phyloP scores from a whole-genome alignment of 345 rosid genomes.

The Eucalyptus sp. region DNA sequence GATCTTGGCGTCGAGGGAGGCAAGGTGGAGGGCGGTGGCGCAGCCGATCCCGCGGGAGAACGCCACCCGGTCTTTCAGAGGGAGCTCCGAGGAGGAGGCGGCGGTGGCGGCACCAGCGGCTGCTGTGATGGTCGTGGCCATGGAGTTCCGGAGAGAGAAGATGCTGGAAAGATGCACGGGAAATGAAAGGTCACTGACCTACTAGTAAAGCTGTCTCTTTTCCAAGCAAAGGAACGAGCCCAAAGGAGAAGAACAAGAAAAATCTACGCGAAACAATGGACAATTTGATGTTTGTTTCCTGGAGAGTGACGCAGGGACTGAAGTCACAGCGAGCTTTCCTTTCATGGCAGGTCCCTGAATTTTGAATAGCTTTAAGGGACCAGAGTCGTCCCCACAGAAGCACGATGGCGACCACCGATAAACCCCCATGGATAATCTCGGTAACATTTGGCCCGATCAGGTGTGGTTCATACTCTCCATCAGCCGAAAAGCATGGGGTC shows the following conservation, averaged over 20 bases:
- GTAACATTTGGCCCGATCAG: too few relatives aligned
- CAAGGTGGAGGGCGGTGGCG: constrained; percentile 20
- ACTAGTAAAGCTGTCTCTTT: background rate
- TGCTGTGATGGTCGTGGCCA: background rate
- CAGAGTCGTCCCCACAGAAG: too few relatives aligned
- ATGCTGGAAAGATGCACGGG: background rate
- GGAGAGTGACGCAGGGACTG: background rate
- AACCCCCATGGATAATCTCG: too few relatives aligned
- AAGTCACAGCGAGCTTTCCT: background rate
- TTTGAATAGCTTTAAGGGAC: too few relatives aligned
- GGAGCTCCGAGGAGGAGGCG: background rate
- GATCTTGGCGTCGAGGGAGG: constrained; percentile 15
- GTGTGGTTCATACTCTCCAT: too few relatives aligned
- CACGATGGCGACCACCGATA: too few relatives aligned
- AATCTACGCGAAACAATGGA: background rate
- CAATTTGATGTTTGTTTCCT: background rate
- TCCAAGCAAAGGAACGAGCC: background rate
- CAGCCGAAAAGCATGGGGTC: too few relatives aligned
- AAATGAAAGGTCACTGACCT: background rate
- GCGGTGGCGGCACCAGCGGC: background rate
- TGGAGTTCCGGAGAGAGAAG: background rate
- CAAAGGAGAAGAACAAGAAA: background rate
- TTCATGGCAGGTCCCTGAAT: background rate
- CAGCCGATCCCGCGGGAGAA: constrained; percentile 19
- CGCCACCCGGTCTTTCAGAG: constrained; percentile 15